Conservation (phyloP, 192 early-diverging fungal genomes). For the Podila epicladia region DNA sequence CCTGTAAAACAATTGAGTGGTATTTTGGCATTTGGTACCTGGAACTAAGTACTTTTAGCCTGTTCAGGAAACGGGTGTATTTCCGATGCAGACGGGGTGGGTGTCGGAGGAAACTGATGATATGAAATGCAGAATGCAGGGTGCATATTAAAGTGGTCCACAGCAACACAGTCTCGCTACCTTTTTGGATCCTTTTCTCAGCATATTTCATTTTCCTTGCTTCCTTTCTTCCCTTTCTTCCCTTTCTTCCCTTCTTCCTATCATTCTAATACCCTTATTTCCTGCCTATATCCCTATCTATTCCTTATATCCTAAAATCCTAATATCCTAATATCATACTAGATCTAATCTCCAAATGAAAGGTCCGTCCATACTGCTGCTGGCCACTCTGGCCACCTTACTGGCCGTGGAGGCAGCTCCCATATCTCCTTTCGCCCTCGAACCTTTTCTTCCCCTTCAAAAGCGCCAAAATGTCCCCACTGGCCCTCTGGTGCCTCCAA, state of each 20-base stretch:
- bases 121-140: no score
- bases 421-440: no score
- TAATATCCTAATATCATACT: no score
- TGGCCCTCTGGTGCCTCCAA: not conserved
- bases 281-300: not conserved
- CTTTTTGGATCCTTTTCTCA: not conserved
- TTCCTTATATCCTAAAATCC: not conserved
- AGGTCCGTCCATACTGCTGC: conserved; percentile 9
- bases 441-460: not conserved
- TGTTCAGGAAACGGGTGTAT: no score
- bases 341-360: not conserved
- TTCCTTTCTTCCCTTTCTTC: not conserved
- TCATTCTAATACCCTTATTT: not conserved
- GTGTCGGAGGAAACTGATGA: no score
- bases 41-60: no score
- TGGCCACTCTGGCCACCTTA: conserved; percentile 14
- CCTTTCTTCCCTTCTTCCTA: conserved; percentile 18
- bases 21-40: no score
- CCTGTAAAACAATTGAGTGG: no score
- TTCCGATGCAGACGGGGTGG: no score
- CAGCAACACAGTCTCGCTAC: not conserved
- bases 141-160: no score
- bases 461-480: not conserved
- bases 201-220: not conserved
- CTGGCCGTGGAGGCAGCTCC: conserved; percentile 19